Percentiles rank a stretch among this genome's conserved stretches.
Evolutionary conservation across 495 filamentous ascomycete genomes (phyloP).

Genomic region (Talaromyces wortmannii): DNA sequence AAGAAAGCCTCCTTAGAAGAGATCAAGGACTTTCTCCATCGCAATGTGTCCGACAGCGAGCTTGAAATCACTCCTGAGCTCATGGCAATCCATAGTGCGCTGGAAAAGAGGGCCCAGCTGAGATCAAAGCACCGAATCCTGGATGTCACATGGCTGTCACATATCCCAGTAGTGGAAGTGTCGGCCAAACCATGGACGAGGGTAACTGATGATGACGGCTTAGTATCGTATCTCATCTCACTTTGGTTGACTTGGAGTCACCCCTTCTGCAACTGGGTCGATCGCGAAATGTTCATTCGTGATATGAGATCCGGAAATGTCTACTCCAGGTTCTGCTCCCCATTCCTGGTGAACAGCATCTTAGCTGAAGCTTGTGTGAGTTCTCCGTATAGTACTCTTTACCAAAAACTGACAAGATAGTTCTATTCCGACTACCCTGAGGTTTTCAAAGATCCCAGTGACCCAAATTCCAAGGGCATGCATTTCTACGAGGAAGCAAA

Average conservation of each 20-base stretch:
- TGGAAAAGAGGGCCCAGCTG: slow-evolving; percentile 5
- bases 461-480: slow-evolving; percentile 10
- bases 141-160: slow-evolving; percentile 13
- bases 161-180: slow-evolving; percentile 20
- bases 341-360: slow-evolving; percentile 41
- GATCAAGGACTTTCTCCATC: slow-evolving; percentile 22
- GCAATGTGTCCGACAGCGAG: slow-evolving; percentile 14
- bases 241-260: slow-evolving; percentile 39
- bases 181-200: slow-evolving; percentile 39
- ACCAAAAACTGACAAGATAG: slow-evolving; percentile 2
- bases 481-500: slow-evolving; percentile 21
- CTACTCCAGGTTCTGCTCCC: slow-evolving; percentile 29
- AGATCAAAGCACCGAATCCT: slow-evolving; percentile 13
- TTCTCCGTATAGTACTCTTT: neutral
- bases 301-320: slow-evolving; percentile 26
- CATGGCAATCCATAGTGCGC: slow-evolving; percentile 4
- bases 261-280: slow-evolving; percentile 32
- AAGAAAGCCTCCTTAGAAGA: slow-evolving; percentile 24
- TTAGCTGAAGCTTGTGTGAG: slow-evolving; percentile 29
- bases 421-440: slow-evolving; percentile 18
- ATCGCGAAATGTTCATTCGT: slow-evolving; percentile 31
- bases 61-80: slow-evolving; percentile 11
- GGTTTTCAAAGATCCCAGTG: slow-evolving; percentile 6
- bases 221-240: slow-evolving; percentile 42
- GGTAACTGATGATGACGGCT: slow-evolving; percentile 34